phyloP scores from a whole-genome alignment of 331 rosid genomes.

The Ulmus americana region DNA sequence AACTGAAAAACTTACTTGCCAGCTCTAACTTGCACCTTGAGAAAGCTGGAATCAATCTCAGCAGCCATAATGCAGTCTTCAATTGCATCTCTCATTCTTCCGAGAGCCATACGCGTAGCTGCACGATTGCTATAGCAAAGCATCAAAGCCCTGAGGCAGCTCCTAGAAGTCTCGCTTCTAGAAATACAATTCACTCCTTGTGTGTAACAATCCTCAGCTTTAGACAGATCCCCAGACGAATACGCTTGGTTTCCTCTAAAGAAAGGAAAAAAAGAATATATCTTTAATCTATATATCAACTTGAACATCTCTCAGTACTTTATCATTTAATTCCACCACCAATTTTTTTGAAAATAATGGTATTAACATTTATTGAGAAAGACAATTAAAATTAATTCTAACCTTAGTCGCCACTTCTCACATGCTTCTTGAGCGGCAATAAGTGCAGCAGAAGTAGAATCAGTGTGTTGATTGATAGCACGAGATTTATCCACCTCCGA shows the following conservation, averaged over 20 bases:
- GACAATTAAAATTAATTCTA: slow-evolving; percentile 25
- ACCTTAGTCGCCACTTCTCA: slow-evolving; percentile 94
- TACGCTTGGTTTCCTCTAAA: slow-evolving; percentile 95
- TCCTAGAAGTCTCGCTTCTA: slow-evolving; percentile 52
- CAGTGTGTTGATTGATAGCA: slow-evolving; percentile 39
- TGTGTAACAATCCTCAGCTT: slow-evolving; percentile 80
- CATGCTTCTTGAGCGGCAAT: slow-evolving; percentile 73
- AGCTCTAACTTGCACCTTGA: slow-evolving; percentile 85
- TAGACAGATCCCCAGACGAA: slow-evolving; percentile 63
- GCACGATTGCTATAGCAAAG: slow-evolving; percentile 97
- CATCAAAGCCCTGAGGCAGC: slow-evolving; percentile 81
- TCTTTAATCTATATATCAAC: slow-evolving; percentile 15
- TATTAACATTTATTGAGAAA: neutral
- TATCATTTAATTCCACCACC: neutral
- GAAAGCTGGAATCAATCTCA: slow-evolving; percentile 72
- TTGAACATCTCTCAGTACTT: no score
- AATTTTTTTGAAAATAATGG: no score
- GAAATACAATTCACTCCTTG: slow-evolving; percentile 63
- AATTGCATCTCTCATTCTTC: slow-evolving; percentile 81
- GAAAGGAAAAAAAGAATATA: slow-evolving; percentile 23
- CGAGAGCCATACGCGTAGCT: slow-evolving; percentile 90
- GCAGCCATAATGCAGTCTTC: slow-evolving; percentile 76
- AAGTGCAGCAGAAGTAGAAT: slow-evolving; percentile 36
- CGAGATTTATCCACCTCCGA: slow-evolving; percentile 36
- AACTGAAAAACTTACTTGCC: slow-evolving; percentile 67